phyloP scores from a whole-genome alignment of 2,329 filamentous ascomycete genomes.

The Endocalyx cinctus region DNA sequence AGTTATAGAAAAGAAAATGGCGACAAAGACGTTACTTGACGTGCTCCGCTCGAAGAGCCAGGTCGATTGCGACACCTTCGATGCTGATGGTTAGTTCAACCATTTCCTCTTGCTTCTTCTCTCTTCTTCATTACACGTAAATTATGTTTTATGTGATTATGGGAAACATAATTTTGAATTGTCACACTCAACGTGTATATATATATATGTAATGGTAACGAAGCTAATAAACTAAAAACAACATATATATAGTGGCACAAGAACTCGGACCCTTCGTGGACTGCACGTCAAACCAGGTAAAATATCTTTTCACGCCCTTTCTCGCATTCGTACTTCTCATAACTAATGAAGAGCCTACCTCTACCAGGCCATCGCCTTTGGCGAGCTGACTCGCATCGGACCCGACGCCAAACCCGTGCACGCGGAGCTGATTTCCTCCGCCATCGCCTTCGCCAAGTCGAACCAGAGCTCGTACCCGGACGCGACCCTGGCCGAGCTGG shows the following conservation, averaged over 20 bases:
- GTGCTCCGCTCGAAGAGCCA: conserved; percentile 37
- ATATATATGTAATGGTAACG: too few relatives aligned
- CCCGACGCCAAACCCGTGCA: conserved; percentile 31
- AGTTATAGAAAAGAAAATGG: too few relatives aligned
- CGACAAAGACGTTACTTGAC: conserved; percentile 32
- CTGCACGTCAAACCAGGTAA: conserved; percentile 51
- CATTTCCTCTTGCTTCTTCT: not conserved
- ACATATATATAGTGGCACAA: conserved; percentile 34
- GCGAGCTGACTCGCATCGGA: conserved; percentile 35
- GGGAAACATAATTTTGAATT: not conserved
- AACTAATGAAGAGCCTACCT: too few relatives aligned
- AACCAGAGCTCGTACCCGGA: conserved; percentile 27
- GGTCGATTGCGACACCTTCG: conserved; percentile 49
- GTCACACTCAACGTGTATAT: too few relatives aligned
- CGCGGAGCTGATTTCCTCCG: conserved; percentile 30
- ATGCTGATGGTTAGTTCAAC: conserved; percentile 38
- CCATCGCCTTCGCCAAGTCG: conserved; percentile 28
- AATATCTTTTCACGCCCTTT: not conserved
- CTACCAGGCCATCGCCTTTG: conserved; percentile 44
- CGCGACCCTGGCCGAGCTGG: conserved; percentile 40
- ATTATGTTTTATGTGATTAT: not conserved
- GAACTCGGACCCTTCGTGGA: conserved; percentile 44
- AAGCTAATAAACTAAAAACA: not conserved
- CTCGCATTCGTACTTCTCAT: not conserved
- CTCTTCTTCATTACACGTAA: not conserved